Conservation (phyloP, 208 protist species). For the Trypanosoma brucei region DNA sequence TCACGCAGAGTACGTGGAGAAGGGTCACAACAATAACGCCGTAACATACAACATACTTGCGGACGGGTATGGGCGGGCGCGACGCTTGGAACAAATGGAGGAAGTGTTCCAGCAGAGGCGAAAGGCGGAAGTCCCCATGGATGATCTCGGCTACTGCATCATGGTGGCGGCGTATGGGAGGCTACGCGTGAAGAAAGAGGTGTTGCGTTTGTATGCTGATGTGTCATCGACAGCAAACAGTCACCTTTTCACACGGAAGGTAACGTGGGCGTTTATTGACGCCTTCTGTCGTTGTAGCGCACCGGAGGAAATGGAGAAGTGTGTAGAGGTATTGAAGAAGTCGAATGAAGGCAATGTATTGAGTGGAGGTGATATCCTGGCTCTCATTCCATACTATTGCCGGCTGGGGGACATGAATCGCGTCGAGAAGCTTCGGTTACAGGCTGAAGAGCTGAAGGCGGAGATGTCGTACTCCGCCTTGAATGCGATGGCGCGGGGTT, state of each 20-base stretch:
- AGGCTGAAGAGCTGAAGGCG: conserved; percentile 19
- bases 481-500: conserved; percentile 79
- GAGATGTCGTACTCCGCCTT: conserved; percentile 56
- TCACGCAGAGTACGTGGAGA: conserved; percentile 50
- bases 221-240: conserved; percentile 20
- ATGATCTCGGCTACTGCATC: conserved; percentile 83
- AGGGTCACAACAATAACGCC: conserved; percentile 68
- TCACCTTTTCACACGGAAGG: conserved; percentile 43
- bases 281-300: conserved; percentile 80
- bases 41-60: conserved; percentile 87
- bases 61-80: conserved; percentile 75
- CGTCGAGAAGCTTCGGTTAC: conserved; percentile 47
- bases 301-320: conserved; percentile 44
- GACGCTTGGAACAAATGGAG: conserved; percentile 70
- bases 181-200: conserved; percentile 51
- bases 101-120: conserved; percentile 56
- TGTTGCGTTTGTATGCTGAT: conserved; percentile 59
- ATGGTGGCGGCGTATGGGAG: conserved; percentile 71
- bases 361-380: conserved; percentile 31
- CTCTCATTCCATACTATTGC: conserved; percentile 82
- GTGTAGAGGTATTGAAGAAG: conserved; percentile 36
- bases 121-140: conserved; percentile 48
- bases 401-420: conserved; percentile 71
- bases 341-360: conserved; percentile 17
- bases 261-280: conserved; percentile 73